Base-by-base conservation (phyloP, 2,329 filamentous ascomycete species). In the Colletotrichum lupini region DNA sequence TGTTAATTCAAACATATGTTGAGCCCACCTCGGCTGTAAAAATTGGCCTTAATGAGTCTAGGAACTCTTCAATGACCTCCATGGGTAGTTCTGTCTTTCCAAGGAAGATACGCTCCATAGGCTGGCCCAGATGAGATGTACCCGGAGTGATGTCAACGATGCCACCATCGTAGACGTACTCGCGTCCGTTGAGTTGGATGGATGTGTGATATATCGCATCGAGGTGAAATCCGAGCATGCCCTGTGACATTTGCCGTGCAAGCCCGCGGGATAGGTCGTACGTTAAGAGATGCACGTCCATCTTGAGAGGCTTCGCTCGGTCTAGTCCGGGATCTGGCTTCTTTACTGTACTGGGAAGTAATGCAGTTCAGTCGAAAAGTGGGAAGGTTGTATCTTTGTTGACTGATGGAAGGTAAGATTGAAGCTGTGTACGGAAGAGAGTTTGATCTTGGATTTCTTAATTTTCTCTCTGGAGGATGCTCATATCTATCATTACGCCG, bases 131-230 rank as follows among this genome's bases (percentile, higher is more conserved):
- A 80, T 98, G 96, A 1, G 95, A 98, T 12, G 90, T 88, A 1
- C 95, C 95, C 0, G 97, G 94, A 11, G 86, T 84, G 73, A 96
- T 95, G 67, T 92, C 92, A 78, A 97, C 94, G 65, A 98, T 93
- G 68, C 95, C 95, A 68, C 94, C 92, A 73, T 97, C 96, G 77
- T 95, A 98, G 78, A 96, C 90, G 82, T 97, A 98, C 83, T 99
- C 97, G 63, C 93, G 89, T n/a, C 92, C 92, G 65, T 92, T 90
- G 52, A 98, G 87, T 55, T 98, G 92, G 67, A 99, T 92, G 0
- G 95, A 94, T 0, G 97, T 98, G 82, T 99, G 97, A 77, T 98
- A 98, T 66, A 99, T 91, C 67, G 97, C 97, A 82, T 98, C 96
- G 62, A 98, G 94, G 65, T 89, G 85, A 76, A 90, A 88, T 19